Evolutionary conservation across 805 yeast genomes (phyloP).

Genomic region (Cyberlindnera bimundalis): DNA sequence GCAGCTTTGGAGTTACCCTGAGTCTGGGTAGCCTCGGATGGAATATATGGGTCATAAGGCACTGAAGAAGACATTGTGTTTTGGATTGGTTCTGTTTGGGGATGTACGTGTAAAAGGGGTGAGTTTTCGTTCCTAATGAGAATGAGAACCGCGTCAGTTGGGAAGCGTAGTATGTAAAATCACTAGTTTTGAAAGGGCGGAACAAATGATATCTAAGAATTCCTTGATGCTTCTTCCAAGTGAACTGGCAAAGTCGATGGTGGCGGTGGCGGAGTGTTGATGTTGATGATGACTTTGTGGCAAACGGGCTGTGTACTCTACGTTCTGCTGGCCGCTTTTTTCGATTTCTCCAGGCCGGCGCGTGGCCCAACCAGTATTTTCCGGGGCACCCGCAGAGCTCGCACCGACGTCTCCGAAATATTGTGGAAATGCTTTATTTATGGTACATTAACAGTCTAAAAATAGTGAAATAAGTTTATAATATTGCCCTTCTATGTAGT

Average conservation of each 20-base stretch:
- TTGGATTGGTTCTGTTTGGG: neutral
- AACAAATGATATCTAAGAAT: no score
- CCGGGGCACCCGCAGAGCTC: neutral
- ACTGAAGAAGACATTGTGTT: slow-evolving; percentile 61
- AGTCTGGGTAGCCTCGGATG: slow-evolving; percentile 41
- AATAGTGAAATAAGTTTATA: no score
- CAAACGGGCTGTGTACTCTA: slow-evolving; percentile 12
- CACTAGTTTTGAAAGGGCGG: no score
- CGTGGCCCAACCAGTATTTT: neutral
- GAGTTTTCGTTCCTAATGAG: no score
- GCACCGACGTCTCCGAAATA: neutral
- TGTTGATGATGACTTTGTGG: slow-evolving; percentile 8
- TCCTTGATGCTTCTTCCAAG: neutral
- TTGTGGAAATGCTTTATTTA: neutral
- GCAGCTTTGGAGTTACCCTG: slow-evolving; percentile 45
- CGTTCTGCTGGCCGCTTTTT: slow-evolving; percentile 4
- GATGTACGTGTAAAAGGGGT: neutral
- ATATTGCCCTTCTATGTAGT: no score
- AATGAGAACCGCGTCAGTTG: no score
- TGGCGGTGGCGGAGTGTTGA: neutral
- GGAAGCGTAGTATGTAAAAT: no score
- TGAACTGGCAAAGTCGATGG: neutral
- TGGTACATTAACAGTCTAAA: neutral
- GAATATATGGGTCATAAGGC: slow-evolving; percentile 85
- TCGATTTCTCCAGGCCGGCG: slow-evolving; percentile 9